Conservation (phyloP, 352 stramenopile genomes). For the Phytopythium oedochilum region DNA sequence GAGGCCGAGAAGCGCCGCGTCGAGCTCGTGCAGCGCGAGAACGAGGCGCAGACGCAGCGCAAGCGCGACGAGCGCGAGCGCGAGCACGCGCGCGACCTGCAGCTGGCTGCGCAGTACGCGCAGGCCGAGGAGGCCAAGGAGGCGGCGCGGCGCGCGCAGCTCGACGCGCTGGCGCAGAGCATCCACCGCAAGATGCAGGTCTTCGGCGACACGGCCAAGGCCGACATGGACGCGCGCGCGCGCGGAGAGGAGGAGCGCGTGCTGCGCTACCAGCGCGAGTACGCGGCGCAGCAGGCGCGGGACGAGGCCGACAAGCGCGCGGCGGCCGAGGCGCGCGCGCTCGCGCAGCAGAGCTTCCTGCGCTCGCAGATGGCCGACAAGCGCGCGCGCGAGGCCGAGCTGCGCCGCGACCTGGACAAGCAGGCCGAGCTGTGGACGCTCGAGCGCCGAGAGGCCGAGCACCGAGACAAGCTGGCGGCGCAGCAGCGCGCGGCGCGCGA, state of each 20-base stretch:
- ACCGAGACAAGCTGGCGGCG: slow-evolving; percentile 35
- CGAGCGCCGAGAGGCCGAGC: slow-evolving; percentile 56
- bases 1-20: slow-evolving; percentile 62
- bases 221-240: slow-evolving; percentile 48
- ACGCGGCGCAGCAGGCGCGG: slow-evolving; percentile 49
- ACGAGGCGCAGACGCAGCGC: slow-evolving; percentile 50
- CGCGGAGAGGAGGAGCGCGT: slow-evolving; percentile 67
- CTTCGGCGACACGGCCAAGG: slow-evolving; percentile 76
- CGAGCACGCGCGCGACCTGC: slow-evolving; percentile 58
- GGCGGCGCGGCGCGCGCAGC: slow-evolving; percentile 42
- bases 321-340: slow-evolving; percentile 44
- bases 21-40: slow-evolving; percentile 52
- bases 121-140: slow-evolving; percentile 74
- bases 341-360: slow-evolving; percentile 49
- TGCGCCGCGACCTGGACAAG: slow-evolving; percentile 64
- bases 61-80: slow-evolving; percentile 48
- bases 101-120: slow-evolving; percentile 68
- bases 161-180: slow-evolving; percentile 66
- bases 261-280: slow-evolving; percentile 59
- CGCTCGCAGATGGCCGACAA: slow-evolving; percentile 69
- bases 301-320: slow-evolving; percentile 44
- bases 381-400: slow-evolving; percentile 40
- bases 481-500: slow-evolving; percentile 52
- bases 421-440: slow-evolving; percentile 79
- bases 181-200: slow-evolving; percentile 86